Evolutionary conservation across 1,284 basidiomycete genomes (phyloP).

Genomic region (Papiliotrema nemorosa): DNA sequence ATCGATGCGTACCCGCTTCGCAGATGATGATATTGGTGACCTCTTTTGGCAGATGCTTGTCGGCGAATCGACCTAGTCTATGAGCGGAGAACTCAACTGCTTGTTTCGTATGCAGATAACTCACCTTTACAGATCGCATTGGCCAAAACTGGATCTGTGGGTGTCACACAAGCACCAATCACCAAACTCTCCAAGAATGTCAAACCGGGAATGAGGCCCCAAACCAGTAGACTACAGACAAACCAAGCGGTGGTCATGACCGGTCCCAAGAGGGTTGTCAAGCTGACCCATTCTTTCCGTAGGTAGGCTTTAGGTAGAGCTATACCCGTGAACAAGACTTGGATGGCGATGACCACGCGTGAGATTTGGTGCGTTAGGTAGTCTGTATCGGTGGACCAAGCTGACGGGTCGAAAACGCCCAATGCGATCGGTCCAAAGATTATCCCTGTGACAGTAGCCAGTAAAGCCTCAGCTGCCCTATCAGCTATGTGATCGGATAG

Average conservation of each 20-base stretch:
- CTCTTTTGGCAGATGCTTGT: conserved; percentile 42
- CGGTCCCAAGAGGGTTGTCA: conserved; percentile 76
- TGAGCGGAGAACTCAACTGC: no score
- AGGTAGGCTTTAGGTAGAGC: conserved; percentile 85
- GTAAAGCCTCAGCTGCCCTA: conserved; percentile 87
- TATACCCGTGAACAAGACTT: conserved; percentile 95
- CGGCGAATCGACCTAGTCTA: conserved; percentile 40
- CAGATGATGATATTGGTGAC: conserved; percentile 48
- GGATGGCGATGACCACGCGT: conserved; percentile 87
- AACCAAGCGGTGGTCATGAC: conserved; percentile 85
- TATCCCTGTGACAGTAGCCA: conserved; percentile 90
- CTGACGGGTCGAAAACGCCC: conserved; percentile 29
- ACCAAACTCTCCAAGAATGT: conserved; percentile 81
- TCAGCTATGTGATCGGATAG: background rate
- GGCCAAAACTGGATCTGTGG: conserved; percentile 91
- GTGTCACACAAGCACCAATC: conserved; percentile 88
- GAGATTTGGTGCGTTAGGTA: conserved; percentile 66
- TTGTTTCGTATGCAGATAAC: conserved; percentile 30
- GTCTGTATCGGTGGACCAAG: conserved; percentile 23
- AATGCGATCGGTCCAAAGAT: conserved; percentile 58
- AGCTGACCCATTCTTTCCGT: conserved; percentile 75
- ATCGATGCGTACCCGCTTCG: conserved; percentile 44
- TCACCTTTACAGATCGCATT: conserved; percentile 56
- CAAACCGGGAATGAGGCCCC: conserved; percentile 78
- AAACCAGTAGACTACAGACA: conserved; percentile 74